A percentile compares a stretch with the other conserved stretches of the same genome.
These are phyloP conservation scores for Fusarium dimerum DNA, from an alignment of 2,329 filamentous ascomycete genomes.

Conservation along the genomic window DNA sequence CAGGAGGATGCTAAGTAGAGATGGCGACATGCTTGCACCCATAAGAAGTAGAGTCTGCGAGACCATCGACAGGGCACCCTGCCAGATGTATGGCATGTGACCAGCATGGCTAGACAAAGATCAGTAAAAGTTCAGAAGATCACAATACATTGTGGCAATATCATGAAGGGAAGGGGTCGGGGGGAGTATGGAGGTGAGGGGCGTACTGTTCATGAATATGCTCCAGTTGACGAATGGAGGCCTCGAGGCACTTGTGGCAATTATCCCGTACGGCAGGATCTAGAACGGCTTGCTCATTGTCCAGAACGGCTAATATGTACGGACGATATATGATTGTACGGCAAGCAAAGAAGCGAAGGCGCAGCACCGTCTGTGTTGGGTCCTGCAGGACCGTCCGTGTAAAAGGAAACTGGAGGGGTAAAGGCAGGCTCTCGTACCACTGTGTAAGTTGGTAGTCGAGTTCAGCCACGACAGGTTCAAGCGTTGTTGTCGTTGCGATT, in stretches of 20 bases:
- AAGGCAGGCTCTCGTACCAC: conserved; percentile 79
- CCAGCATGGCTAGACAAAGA: conserved; percentile 63
- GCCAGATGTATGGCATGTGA: conserved; percentile 84
- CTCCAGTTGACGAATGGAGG: conserved; percentile 76
- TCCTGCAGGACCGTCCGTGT: conserved; percentile 66
- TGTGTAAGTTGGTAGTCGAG: conserved; percentile 81
- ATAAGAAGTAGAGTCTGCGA: conserved; percentile 81
- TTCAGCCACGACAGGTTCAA: conserved; percentile 77
- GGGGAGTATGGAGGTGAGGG: neutral
- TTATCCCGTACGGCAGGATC: conserved; percentile 75
- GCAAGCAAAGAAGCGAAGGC: conserved; percentile 81
- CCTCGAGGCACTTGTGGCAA: conserved; percentile 80
- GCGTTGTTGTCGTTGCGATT: conserved; percentile 68
- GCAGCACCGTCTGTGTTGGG: conserved; percentile 76
- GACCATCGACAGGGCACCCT: conserved; percentile 80
- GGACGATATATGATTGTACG: conserved; percentile 84
- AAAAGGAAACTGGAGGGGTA: conserved; percentile 76
- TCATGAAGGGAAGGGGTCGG: neutral
- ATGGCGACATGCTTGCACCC: conserved; percentile 80
- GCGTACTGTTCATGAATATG: conserved; percentile 75
- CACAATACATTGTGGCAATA: neutral
- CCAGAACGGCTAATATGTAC: conserved; percentile 77
- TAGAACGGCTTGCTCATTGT: conserved; percentile 72
- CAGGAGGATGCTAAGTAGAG: conserved; percentile 65
- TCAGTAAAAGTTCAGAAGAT: conserved; percentile 11